These are phyloP conservation scores for Centella asiatica DNA, from an alignment of 129 eudicot species.

Conservation along the genomic window DNA sequence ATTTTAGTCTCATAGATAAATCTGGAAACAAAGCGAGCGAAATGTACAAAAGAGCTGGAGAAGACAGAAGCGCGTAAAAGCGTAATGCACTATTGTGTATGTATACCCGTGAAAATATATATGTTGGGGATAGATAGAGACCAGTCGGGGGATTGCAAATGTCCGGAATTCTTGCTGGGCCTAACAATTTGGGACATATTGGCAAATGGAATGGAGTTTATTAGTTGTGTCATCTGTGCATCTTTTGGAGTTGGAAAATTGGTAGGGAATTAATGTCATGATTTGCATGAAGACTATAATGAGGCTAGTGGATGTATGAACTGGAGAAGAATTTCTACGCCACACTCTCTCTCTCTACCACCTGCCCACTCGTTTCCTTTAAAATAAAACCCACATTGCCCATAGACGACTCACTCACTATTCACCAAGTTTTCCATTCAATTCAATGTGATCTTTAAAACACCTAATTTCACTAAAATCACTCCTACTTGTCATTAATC, in stretches of 20 bases:
- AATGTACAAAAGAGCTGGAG: too few species aligned
- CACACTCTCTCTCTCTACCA: conserved; percentile 6
- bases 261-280: conserved; percentile 52
- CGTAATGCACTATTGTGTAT: not conserved
- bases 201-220: not conserved
- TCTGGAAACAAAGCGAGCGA: too few species aligned
- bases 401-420: too few species aligned
- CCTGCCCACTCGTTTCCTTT: not conserved
- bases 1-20: too few species aligned
- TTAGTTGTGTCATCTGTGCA: conserved; percentile 2
- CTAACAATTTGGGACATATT: conserved; percentile 26
- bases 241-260: conserved; percentile 11
- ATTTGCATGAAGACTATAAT: conserved; percentile 34
- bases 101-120: not conserved
- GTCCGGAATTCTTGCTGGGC: conserved; percentile 49
- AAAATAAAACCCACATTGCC: not conserved
- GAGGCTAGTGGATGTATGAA: conserved; percentile 44
- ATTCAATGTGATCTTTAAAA: too few species aligned
- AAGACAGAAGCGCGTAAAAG: not conserved
- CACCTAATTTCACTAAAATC: too few species aligned
- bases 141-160: conserved; percentile 39
- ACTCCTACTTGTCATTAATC: too few species aligned
- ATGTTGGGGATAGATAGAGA: conserved; percentile 35
- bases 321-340: conserved; percentile 31
- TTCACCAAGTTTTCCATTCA: too few species aligned